phyloP scores from a whole-genome alignment of 768 basidiomycete species.

The Suillus variegatus region DNA sequence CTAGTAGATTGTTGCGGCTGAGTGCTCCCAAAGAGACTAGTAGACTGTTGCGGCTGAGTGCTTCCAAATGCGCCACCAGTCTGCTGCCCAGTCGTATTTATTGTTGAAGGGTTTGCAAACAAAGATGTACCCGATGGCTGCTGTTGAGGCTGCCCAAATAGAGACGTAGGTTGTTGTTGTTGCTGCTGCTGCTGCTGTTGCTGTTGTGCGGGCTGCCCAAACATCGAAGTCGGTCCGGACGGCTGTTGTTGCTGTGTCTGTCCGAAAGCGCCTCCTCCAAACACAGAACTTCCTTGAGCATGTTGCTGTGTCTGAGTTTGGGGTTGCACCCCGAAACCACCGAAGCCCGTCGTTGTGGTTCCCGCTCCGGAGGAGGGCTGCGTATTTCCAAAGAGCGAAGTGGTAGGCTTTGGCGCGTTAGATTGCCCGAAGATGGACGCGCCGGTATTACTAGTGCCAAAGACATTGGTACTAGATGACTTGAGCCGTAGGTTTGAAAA shows the following conservation, averaged over 20 bases:
- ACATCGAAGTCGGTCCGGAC: conserved; percentile 25
- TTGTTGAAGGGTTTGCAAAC: conserved; percentile 7
- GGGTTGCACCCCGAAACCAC: conserved; percentile 38
- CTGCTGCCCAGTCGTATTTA: conserved; percentile 27
- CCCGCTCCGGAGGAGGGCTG: conserved; percentile 8
- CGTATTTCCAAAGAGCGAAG: conserved; percentile 35
- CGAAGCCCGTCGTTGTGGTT: conserved; percentile 11
- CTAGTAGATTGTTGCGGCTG: conserved; percentile 23
- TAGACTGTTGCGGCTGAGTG: conserved; percentile 28
- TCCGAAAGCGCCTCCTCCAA: conserved; percentile 17
- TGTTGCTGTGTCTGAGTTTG: conserved; percentile 27
- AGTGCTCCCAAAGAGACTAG: conserved; percentile 24
- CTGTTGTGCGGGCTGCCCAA: conserved; percentile 26
- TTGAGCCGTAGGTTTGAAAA: background rate
- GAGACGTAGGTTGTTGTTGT: conserved; percentile 34
- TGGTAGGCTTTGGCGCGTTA: background rate
- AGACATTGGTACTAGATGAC: conserved; percentile 3
- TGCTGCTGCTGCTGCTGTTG: conserved; percentile 14
- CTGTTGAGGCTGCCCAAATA: conserved; percentile 40
- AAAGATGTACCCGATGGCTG: conserved; percentile 14
- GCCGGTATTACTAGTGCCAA: background rate
- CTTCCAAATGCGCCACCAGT: conserved; percentile 41
- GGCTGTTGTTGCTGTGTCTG: conserved; percentile 25
- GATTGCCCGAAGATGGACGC: conserved; percentile 6
- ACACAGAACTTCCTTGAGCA: conserved; percentile 20